phyloP scores from a whole-genome alignment of 2,329 filamentous ascomycete species.

The Zymoseptoria brevis region DNA sequence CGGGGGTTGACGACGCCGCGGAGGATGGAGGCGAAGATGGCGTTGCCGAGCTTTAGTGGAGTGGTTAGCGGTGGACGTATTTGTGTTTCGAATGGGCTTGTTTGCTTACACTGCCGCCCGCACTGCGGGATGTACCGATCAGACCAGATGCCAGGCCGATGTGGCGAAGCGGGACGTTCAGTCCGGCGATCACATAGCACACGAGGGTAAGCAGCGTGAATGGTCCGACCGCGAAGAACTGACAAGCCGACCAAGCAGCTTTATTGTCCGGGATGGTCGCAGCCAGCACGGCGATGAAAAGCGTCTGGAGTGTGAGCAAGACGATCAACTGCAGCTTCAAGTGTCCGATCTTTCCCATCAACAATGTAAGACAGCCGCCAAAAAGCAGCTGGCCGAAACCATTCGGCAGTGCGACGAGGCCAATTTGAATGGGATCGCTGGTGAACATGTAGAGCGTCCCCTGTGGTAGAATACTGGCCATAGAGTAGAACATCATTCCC shows the following conservation, averaged over 20 bases:
- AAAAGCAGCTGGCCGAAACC: background rate
- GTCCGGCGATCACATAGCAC: background rate
- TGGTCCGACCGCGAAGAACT: background rate
- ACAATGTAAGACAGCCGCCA: background rate
- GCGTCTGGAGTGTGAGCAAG: background rate
- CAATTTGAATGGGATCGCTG: constrained; percentile 6
- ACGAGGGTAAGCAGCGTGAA: background rate
- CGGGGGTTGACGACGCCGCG: background rate
- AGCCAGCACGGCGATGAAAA: background rate
- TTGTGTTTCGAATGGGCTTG: background rate
- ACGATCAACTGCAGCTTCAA: background rate
- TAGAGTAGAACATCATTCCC: constrained; percentile 7
- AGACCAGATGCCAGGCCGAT: background rate
- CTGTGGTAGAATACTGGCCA: constrained; percentile 3
- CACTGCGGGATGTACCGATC: background rate
- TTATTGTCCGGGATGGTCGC: background rate
- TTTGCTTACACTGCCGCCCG: background rate
- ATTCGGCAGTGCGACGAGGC: constrained; percentile 2
- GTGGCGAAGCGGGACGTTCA: background rate
- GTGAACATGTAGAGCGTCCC: constrained; percentile 6
- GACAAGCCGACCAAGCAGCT: background rate
- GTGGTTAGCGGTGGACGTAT: background rate
- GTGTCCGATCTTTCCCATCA: background rate
- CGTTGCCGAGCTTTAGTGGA: background rate
- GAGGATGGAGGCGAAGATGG: background rate